Base-by-base conservation (phyloP, 495 filamentous ascomycete genomes). In the Talaromyces proteolyticus region DNA sequence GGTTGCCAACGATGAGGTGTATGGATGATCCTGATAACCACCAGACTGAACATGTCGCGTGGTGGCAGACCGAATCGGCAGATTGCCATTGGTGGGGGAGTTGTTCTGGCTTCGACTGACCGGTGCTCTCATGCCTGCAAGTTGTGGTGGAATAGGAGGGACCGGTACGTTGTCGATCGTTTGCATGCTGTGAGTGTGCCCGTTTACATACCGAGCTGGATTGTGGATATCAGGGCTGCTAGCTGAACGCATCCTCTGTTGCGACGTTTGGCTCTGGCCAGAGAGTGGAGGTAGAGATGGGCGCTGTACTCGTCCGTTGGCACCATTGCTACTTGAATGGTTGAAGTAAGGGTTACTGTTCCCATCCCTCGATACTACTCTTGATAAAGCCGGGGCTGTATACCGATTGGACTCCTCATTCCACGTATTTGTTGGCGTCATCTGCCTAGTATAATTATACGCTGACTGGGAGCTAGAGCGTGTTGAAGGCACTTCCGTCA, bases 281-380 rank as follows among this genome's bases (percentile, higher is more conserved):
- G 81, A 76, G 76, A 91, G 85, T 1, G 85, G 86, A 38, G 90
- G 88, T 56, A 94, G 74, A 14, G 90, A 95, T 18, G 91, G 91
- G 23, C 91, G 78, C 55, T 89, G 82, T 25, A 81, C 77, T 44
- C 87, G 79, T 49, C 81, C 83, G 57, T 81, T 89, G 45, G 80
- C 60, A 14, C 59, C 57, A 11, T 63, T 59, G 40, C 14, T 41
- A 6, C 16, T 20, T 6, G 47, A 25, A 23, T 14, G 16, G 26
- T 60, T 65, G 41, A 78, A 72, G 55, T 80, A 85, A n/a, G 71
- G 71, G 54, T 78, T 78, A 51, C 74, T 66, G 37, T 61, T 84
- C 1, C 87, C 89, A 54, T 95, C 91, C 48, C 89, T 75, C 8
- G 91, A 93, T 22, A 84, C 77, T 16, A 78, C 85, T 34, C 91